These are phyloP conservation scores for Ceratobasidium sp. DNA, from an alignment of 1,284 basidiomycete genomes.

Conservation along the genomic window DNA sequence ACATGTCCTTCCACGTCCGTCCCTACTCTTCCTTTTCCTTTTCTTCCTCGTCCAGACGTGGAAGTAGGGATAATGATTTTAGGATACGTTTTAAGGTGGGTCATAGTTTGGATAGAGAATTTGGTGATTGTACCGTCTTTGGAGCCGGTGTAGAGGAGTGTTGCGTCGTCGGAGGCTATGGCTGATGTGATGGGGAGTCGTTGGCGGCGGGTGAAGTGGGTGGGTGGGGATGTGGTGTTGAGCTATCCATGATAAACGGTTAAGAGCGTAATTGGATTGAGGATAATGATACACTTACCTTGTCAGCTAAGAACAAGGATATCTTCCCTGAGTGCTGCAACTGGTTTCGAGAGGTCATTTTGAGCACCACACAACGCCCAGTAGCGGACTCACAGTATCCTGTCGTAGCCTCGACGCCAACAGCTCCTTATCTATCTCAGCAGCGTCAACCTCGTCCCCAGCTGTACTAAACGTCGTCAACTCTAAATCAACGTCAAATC, in stretches of 20 bases:
- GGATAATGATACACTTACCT: slow-evolving; percentile 61
- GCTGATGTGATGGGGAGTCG: slow-evolving; percentile 82
- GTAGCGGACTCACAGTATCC: slow-evolving; percentile 72
- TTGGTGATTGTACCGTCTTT: slow-evolving; percentile 89
- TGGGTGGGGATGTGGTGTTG: slow-evolving; percentile 46
- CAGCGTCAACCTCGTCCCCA: slow-evolving; percentile 91
- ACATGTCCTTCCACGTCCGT: slow-evolving; percentile 78
- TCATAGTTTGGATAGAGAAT: slow-evolving; percentile 78
- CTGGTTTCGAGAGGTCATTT: slow-evolving; percentile 38
- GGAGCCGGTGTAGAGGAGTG: slow-evolving; percentile 81
- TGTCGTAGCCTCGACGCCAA: slow-evolving; percentile 90
- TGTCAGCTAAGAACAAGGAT: slow-evolving; percentile 82
- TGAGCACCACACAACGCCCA: slow-evolving; percentile 27
- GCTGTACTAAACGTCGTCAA: slow-evolving; percentile 59
- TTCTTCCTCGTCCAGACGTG: slow-evolving; percentile 56
- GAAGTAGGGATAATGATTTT: slow-evolving; percentile 64
- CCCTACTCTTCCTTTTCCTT: slow-evolving; percentile 63
- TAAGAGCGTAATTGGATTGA: not conserved
- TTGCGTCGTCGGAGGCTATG: slow-evolving; percentile 75
- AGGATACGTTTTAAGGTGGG: slow-evolving; percentile 69
- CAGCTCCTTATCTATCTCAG: slow-evolving; percentile 91
- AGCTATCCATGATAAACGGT: slow-evolving; percentile 18
- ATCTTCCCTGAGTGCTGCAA: slow-evolving; percentile 86
- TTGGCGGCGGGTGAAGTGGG: slow-evolving; percentile 79
- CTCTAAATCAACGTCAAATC: not conserved